Evolutionary conservation across 139 green algal species (phyloP).

Genomic region (Zygnema circumcarinatum): DNA sequence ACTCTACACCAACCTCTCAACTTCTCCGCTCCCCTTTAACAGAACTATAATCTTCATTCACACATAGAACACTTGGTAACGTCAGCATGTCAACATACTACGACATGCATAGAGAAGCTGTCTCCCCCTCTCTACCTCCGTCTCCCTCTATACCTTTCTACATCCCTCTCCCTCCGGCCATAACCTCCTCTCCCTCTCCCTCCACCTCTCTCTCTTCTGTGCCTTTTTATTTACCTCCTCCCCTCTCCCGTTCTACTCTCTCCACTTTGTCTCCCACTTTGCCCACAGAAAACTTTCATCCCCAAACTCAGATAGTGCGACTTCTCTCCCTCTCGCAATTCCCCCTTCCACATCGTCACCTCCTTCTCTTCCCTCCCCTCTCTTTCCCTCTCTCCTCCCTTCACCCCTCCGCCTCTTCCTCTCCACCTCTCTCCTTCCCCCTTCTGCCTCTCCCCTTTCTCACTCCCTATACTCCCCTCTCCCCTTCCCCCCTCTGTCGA

Average conservation of each 20-base stretch:
- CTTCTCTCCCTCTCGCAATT: conserved; percentile 1
- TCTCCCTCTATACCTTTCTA: neutral
- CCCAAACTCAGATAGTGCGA: neutral
- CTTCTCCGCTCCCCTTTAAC: neutral
- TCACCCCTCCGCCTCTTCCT: neutral
- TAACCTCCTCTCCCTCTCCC: neutral
- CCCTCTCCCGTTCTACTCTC: neutral
- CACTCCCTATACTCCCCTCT: neutral
- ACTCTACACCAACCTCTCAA: conserved; percentile 13
- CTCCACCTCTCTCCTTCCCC: neutral
- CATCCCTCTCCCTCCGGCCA: neutral
- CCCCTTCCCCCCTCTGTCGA: neutral
- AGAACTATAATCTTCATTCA: neutral
- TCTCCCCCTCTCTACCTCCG: neutral
- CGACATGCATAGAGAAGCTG: neutral
- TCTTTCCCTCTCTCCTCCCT: neutral
- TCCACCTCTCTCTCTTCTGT: neutral
- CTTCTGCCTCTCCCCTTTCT: neutral
- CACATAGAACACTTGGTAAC: conserved; percentile 4
- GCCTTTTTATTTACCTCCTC: neutral
- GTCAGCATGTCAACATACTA: neutral
- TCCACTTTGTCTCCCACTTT: neutral
- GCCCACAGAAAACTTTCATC: neutral
- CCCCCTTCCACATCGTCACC: conserved; percentile 8
- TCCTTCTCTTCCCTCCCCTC: neutral